Percentiles rank a stretch among this genome's conserved stretches.
These are phyloP conservation scores for Aureobasidium sp. DNA, from an alignment of 2,329 filamentous ascomycete genomes.

Conservation along the genomic window DNA sequence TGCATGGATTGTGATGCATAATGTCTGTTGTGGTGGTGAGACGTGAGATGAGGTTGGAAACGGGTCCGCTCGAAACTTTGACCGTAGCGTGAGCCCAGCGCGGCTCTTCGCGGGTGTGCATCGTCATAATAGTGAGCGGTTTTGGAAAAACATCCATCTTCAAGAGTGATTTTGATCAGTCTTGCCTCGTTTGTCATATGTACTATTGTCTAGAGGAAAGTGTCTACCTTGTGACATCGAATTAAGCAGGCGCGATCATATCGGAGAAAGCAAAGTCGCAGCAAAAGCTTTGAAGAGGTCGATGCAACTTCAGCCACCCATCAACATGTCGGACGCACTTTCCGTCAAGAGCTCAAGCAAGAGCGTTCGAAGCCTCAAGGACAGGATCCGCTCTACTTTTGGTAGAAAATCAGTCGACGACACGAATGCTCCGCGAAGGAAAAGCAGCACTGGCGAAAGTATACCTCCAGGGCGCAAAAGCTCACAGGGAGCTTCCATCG, in stretches of 20 bases:
- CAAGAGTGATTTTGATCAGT: background rate
- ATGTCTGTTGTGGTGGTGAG: background rate
- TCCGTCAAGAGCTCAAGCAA: background rate
- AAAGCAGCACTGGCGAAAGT: background rate
- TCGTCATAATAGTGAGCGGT: slow-evolving; percentile 7
- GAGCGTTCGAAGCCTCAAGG: slow-evolving; percentile 1
- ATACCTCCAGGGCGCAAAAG: slow-evolving; percentile 2
- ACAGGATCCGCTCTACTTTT: background rate
- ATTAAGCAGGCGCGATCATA: background rate
- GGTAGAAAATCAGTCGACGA: slow-evolving; percentile 8
- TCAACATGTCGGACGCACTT: slow-evolving; percentile 10
- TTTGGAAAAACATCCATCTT: slow-evolving; percentile 3
- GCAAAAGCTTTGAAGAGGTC: background rate
- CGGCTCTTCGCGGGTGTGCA: slow-evolving; percentile 3
- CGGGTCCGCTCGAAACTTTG: slow-evolving; percentile 3
- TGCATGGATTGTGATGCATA: background rate
- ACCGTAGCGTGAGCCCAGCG: background rate
- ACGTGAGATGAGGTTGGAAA: slow-evolving; percentile 1
- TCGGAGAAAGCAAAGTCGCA: background rate
- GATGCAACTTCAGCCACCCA: slow-evolving; percentile 1
- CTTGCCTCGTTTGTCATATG: background rate
- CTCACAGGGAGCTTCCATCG: background rate
- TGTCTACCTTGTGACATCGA: background rate
- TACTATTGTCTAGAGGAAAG: background rate
- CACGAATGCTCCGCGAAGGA: background rate